Evolutionary conservation across 2,329 filamentous ascomycete species (phyloP).

Genomic region (Colletotrichum cordylinicola): DNA sequence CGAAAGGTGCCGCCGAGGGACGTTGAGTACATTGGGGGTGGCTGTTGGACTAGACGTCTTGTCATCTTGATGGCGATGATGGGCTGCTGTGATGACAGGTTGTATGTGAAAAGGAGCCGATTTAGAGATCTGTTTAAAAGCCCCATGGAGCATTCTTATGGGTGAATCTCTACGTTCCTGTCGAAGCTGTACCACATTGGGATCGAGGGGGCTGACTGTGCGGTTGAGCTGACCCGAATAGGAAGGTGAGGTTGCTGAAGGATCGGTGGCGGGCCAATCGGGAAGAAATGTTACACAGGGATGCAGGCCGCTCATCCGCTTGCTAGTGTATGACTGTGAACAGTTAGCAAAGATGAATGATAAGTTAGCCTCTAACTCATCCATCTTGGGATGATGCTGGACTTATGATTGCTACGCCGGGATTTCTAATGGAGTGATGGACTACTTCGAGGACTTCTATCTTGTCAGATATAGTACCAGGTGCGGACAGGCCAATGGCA

Average conservation of each 20-base stretch:
- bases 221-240: neutral
- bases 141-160: neutral
- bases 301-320: neutral
- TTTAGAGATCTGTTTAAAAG: neutral
- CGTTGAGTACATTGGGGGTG: slow-evolving; percentile 30
- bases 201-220: neutral
- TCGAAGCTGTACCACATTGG: neutral
- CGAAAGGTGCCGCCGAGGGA: slow-evolving; percentile 32
- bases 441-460: no score
- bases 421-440: no score
- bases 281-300: neutral
- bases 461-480: no score
- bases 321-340: neutral
- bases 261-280: neutral
- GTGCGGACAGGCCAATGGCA: no score
- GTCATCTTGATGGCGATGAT: slow-evolving; percentile 2
- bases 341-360: neutral
- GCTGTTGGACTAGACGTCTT: neutral
- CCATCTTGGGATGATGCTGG: no score
- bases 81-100: neutral
- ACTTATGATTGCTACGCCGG: no score
- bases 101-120: neutral
- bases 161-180: neutral
- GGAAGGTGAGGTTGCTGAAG: neutral
- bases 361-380: neutral